Percentiles rank a stretch among this genome's conserved stretches.
These are phyloP conservation scores for Cryptosporidium muris DNA, from an alignment of 169 alveolate species.

Conservation along the genomic window DNA sequence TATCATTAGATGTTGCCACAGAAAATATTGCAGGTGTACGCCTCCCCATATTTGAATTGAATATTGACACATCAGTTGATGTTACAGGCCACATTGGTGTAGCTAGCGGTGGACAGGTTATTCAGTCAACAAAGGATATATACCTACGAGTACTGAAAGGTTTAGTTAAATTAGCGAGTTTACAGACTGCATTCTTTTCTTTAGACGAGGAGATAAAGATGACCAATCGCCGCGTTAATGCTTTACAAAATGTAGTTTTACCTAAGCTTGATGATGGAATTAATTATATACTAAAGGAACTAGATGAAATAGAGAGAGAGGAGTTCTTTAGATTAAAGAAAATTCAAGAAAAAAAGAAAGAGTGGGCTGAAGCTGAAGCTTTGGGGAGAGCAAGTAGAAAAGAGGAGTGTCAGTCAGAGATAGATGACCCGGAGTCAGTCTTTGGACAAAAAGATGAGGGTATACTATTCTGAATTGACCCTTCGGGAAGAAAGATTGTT, in stretches of 20 bases:
- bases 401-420: slow-evolving; percentile 1
- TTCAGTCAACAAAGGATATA: slow-evolving; percentile 81
- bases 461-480: slow-evolving; percentile 11
- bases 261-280: slow-evolving; percentile 90
- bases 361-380: slow-evolving; percentile 70
- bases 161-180: slow-evolving; percentile 91
- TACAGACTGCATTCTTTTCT: slow-evolving; percentile 91
- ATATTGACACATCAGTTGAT: slow-evolving; percentile 77
- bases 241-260: slow-evolving; percentile 93
- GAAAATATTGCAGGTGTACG: slow-evolving; percentile 96
- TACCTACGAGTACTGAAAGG: slow-evolving; percentile 81
- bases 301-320: slow-evolving; percentile 95
- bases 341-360: slow-evolving; percentile 67
- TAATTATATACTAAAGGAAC: slow-evolving; percentile 90
- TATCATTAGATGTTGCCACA: slow-evolving; percentile 87
- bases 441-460: slow-evolving; percentile 53
- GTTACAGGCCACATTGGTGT: slow-evolving; percentile 79
- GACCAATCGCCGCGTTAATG: slow-evolving; percentile 96
- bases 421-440: background rate
- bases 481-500: background rate
- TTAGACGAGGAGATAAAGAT: slow-evolving; percentile 94
- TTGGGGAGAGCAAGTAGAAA: slow-evolving; percentile 10
- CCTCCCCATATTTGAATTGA: slow-evolving; percentile 90
- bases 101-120: slow-evolving; percentile 85
- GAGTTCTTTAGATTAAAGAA: slow-evolving; percentile 88